phyloP scores from a whole-genome alignment of 495 filamentous ascomycete species.

The Corynascus novoguineensis region DNA sequence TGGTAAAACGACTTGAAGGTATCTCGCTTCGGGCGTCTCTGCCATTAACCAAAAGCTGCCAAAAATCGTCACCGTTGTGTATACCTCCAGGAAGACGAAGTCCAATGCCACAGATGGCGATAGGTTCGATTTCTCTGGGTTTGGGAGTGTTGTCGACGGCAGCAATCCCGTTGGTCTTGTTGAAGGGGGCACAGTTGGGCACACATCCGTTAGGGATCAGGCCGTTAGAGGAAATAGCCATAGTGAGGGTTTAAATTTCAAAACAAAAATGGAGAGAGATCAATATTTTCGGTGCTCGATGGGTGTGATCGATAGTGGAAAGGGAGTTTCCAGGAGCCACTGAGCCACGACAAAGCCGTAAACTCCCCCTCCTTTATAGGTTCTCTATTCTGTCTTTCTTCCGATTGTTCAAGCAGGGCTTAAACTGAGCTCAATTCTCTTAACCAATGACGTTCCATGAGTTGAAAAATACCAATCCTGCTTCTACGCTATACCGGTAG shows the following conservation, averaged over 20 bases:
- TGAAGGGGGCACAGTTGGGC: no score
- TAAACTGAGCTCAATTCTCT: no score
- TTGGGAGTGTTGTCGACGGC: neutral
- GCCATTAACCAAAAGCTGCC: neutral
- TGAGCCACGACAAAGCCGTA: no score
- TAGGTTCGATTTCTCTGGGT: neutral
- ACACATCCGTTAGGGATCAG: neutral
- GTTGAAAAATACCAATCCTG: no score
- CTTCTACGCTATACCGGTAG: no score
- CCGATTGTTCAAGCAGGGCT: no score
- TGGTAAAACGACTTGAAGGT: neutral
- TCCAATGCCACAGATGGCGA: neutral
- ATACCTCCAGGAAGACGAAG: neutral
- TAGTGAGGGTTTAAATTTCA: no score
- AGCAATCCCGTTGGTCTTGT: conserved; percentile 6
- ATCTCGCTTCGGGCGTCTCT: neutral
- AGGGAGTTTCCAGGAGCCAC: neutral
- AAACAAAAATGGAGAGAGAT: no score
- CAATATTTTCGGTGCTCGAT: neutral
- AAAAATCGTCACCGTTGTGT: neutral
- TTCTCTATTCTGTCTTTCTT: no score
- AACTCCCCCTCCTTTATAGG: no score
- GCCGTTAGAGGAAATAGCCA: neutral
- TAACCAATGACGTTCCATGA: no score
- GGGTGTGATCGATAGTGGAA: neutral